Evolutionary conservation across 805 yeast species (phyloP).

Genomic region (Wickerhamomyces bovis): DNA sequence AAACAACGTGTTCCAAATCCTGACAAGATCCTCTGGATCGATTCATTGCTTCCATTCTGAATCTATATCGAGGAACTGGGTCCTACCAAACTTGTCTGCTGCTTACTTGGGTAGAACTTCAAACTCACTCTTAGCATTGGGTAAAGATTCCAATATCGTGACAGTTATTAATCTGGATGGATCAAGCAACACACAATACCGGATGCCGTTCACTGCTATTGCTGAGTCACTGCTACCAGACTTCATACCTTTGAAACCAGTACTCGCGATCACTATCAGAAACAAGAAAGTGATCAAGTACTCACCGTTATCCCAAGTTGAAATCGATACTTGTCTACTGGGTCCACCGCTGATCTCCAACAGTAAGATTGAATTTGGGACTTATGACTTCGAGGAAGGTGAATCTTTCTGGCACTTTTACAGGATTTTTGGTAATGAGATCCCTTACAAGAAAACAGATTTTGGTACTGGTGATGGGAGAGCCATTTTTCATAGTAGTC

Average conservation of each 20-base stretch:
- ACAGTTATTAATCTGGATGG: slow-evolving; percentile 23
- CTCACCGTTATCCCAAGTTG: slow-evolving; percentile 42
- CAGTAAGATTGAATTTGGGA: slow-evolving; percentile 14
- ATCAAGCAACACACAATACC: slow-evolving; percentile 29
- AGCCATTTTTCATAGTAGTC: slow-evolving; percentile 14
- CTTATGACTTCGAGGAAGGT: slow-evolving; percentile 1
- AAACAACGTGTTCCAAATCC: slow-evolving; percentile 38
- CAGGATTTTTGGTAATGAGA: slow-evolving; percentile 7
- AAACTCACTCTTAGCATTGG: slow-evolving; percentile 1
- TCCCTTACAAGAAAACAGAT: slow-evolving; percentile 5
- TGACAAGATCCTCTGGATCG: slow-evolving; percentile 51
- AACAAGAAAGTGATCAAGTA: slow-evolving; percentile 11
- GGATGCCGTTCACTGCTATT: slow-evolving; percentile 31
- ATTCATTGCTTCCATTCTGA: slow-evolving; percentile 50
- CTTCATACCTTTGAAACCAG: slow-evolving; percentile 15
- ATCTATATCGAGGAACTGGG: slow-evolving; percentile 10
- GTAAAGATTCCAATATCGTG: slow-evolving; percentile 6
- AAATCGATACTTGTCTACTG: slow-evolving; percentile 44
- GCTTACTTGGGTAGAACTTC: slow-evolving; percentile 3
- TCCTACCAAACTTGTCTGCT: slow-evolving; percentile 21
- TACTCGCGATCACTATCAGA: slow-evolving; percentile 17
- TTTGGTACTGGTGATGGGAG: slow-evolving; percentile 15
- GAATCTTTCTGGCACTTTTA: not conserved
- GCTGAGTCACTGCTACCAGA: slow-evolving; percentile 21
- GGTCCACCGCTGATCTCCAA: slow-evolving; percentile 13